Conservation (phyloP, 2,329 filamentous ascomycete species). For the Epichloe gansuensis region DNA sequence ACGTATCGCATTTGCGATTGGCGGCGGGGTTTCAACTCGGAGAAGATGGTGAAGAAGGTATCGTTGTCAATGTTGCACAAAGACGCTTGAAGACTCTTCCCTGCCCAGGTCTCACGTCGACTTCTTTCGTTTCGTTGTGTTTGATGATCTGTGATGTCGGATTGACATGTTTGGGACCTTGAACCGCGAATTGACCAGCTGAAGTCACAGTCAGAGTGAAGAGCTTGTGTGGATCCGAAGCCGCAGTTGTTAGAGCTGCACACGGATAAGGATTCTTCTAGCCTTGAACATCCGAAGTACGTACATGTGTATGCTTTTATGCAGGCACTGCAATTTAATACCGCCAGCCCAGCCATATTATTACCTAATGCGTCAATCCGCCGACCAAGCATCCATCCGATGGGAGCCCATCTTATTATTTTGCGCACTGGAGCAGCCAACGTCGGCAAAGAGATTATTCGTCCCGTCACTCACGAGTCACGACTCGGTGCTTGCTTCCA, state of each 20-base stretch:
- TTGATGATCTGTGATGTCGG: too few species aligned
- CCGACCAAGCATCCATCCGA: not conserved
- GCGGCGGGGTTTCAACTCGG: not conserved
- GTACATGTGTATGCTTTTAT: too few species aligned
- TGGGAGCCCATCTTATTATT: not conserved
- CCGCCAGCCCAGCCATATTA: too few species aligned
- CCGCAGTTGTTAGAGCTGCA: not conserved
- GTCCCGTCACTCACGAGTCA: not conserved
- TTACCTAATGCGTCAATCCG: too few species aligned
- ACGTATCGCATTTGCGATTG: not conserved
- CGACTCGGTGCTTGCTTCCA: not conserved
- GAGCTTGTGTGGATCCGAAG: not conserved
- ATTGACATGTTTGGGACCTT: too few species aligned
- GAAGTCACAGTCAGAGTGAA: not conserved
- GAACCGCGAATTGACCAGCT: too few species aligned
- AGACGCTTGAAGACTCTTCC: not conserved
- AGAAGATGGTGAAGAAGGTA: not conserved
- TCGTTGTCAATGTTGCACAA: not conserved
- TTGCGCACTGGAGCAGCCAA: conserved; percentile 2
- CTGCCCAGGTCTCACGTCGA: too few species aligned
- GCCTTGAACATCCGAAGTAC: too few species aligned
- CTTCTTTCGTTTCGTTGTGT: too few species aligned
- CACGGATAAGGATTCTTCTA: too few species aligned
- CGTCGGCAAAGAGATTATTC: conserved; percentile 5
- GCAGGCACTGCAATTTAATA: too few species aligned